Base-by-base conservation (phyloP, 2,329 filamentous ascomycete species). In the Monosporascus sp. region DNA sequence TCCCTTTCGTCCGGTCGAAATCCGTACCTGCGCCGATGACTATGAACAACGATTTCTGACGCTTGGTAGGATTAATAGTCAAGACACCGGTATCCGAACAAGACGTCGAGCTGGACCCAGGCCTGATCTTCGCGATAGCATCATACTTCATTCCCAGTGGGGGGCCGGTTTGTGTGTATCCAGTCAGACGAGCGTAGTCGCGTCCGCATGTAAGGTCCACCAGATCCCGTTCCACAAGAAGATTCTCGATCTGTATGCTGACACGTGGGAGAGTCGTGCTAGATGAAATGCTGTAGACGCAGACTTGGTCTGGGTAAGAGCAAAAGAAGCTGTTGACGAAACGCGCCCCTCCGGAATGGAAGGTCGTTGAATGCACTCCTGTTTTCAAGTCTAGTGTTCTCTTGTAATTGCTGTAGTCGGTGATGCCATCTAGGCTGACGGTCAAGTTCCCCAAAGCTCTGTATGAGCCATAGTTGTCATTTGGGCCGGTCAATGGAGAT, bases 1-100 rank as follows among this genome's bases (percentile, higher is more conserved):
- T 78, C 1, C 81, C 80, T 36, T 76, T 74, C 3, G 67, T 74
- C 51, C 75, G 66, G 48, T 82, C 77, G 51, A 78, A 83, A 53
- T 82, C 71, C 1, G 78, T 80, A 7, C 65, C 71, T 1, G 70
- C 74, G 5, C 72, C 71, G 17, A 81, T 61, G 0, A 81, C 66
- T 7, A 82, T 7, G 27, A 69, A 68, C 9, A 73, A 43, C 9
- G 58, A 62, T 2, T 55, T 64, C 6, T 66, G 58, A 5, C 58
- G 24, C 8, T 56, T 36, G 0, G 48, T 53, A 1, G 69, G 56
- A 7, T 63, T 54, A 19, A 76, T 58, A 1, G 59, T 59, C 19
- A 76, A 57, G 1, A 57, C 60, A 9, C 67, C 61, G 17, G 57
- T 58, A 19, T 56, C 56, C 19, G 49, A 47, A 38, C 61, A 61